Conservation (phyloP, 108 stramenopile species). For the Nitzschia putrida region DNA sequence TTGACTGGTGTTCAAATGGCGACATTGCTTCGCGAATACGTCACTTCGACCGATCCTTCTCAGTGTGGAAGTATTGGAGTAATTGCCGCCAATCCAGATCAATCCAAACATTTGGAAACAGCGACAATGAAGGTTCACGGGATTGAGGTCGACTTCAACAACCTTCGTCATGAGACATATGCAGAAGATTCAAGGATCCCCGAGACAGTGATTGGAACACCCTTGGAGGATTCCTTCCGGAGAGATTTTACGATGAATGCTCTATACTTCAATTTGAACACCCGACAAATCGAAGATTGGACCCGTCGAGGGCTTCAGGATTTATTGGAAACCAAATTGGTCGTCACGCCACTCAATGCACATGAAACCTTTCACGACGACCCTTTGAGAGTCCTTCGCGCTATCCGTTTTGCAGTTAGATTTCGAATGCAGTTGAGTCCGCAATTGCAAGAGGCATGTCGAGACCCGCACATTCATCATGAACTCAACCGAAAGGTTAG, state of each 20-base stretch:
- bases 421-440: slow-evolving; percentile 67
- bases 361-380: slow-evolving; percentile 88
- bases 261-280: slow-evolving; percentile 91
- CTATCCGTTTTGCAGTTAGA: slow-evolving; percentile 88
- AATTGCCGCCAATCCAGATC: slow-evolving; percentile 94
- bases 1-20: slow-evolving; percentile 94
- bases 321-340: slow-evolving; percentile 54
- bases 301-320: slow-evolving; percentile 80
- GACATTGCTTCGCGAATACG: slow-evolving; percentile 70
- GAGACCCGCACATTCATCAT: slow-evolving; percentile 55
- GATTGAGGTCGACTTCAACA: slow-evolving; percentile 91
- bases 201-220: slow-evolving; percentile 80
- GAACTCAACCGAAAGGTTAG: slow-evolving; percentile 83
- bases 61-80: slow-evolving; percentile 67
- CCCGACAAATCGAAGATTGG: slow-evolving; percentile 86
- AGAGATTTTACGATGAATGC: slow-evolving; percentile 96
- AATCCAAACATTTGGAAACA: slow-evolving; percentile 99
- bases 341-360: slow-evolving; percentile 76
- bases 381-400: slow-evolving; percentile 89
- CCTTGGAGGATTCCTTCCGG: slow-evolving; percentile 87
- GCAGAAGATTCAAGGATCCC: slow-evolving; percentile 87
- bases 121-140: slow-evolving; percentile 87
- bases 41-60: slow-evolving; percentile 7
- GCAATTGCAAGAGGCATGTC: slow-evolving; percentile 63
- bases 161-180: slow-evolving; percentile 90